Evolutionary conservation across 169 alveolate species (phyloP), one percentile per base, ranked within the genome.

Genomic region (Cryptosporidium xiaoi): DNA sequence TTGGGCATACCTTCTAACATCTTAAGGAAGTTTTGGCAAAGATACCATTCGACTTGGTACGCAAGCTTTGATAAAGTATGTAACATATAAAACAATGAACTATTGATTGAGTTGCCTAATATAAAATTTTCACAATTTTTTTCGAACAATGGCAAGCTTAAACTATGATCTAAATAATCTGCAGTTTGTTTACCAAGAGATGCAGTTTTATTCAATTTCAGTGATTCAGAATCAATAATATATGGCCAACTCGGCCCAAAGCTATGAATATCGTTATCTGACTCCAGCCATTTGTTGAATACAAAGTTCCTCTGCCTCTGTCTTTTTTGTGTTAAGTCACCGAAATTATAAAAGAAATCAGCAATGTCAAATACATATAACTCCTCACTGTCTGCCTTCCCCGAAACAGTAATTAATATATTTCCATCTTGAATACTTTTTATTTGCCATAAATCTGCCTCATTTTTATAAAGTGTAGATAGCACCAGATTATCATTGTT

Each of bases 181-280:
- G 24, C 31, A 40, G 48, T 8, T 40, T 40, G 48, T 40, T 40
- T 40, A 8, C 10, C 10, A 1, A 40, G 48, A 15, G 34, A 34
- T 58, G 33, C 40, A 10, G 50, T 27, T 24, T 44, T n/a, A 18
- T 36, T 77, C 1, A 36, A 16, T 29, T 56, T 77, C 8, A 46
- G 10, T 10, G 71, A 24, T 20, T 8, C 27, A 44, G 8, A 18
- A 20, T 44, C 60, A 3, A 44, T 16, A 66, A 0, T 34, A 46
- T 77, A 77, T 8, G 87, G 87, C 87, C 87, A 77, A 20, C 44
- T 62, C 16, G 87, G 69, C 4, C 77, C 71, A n/a, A 66, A 60
- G 1, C 48, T 40, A 40, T 77, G n/a, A 27, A 5, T 3, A 18
- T 16, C 40, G 12, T 44, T 56, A 29, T 36, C 64, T 29, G 71